Conservation (phyloP, 73 alveolate species). For the Tetrahymena elliotti region DNA sequence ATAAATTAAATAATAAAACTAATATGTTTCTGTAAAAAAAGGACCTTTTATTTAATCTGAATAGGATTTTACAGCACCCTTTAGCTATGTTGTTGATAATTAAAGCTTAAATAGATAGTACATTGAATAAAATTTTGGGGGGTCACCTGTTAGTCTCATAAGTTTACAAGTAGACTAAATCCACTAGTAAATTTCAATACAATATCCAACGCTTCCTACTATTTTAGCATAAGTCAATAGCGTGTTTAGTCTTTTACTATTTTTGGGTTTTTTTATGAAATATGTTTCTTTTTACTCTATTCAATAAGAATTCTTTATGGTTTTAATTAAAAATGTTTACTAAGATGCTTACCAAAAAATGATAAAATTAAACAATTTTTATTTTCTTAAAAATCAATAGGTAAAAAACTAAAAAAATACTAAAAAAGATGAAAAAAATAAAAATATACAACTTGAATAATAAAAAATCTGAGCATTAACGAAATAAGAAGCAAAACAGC, state of each 20-base stretch:
- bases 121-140: background rate
- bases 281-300: background rate
- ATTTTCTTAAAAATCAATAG: background rate
- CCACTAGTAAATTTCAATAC: background rate
- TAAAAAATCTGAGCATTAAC: too few relatives aligned
- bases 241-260: too few relatives aligned
- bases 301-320: background rate
- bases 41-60: background rate
- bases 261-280: background rate
- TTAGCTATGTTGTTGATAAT: background rate
- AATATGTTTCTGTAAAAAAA: background rate
- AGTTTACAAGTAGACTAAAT: background rate
- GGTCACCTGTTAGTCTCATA: background rate
- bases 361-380: too few relatives aligned
- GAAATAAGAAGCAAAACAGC: too few relatives aligned
- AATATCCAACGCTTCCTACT: background rate
- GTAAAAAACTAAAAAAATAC: too few relatives aligned
- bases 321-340: background rate
- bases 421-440: background rate
- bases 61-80: background rate
- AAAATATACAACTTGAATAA: too few relatives aligned
- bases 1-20: too few relatives aligned
- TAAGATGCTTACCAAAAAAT: background rate
- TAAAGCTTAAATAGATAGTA: background rate
- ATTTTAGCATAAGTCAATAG: background rate